Conservation (phyloP, 176 grass and related monocot genomes). For the Carex cristatella region DNA sequence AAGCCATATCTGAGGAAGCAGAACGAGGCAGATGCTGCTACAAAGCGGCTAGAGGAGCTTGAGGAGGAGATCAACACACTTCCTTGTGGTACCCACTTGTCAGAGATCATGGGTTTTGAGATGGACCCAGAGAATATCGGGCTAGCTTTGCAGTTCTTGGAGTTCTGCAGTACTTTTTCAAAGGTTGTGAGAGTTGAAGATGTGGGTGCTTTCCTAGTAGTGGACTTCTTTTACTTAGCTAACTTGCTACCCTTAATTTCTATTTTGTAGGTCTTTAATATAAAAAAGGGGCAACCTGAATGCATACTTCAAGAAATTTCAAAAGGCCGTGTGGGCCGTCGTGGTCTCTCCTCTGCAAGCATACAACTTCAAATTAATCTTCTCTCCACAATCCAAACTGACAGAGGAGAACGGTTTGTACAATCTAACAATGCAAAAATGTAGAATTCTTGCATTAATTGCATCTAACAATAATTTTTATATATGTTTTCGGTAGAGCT, state of each 20-base stretch:
- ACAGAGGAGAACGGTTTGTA: conserved; percentile 47
- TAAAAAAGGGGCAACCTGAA: conserved; percentile 70
- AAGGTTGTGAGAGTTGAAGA: conserved; percentile 39
- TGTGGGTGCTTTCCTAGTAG: neutral
- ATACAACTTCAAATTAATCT: conserved; percentile 67
- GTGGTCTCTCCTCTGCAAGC: conserved; percentile 34
- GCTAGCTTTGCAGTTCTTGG: conserved; percentile 57
- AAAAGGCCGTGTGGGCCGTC: conserved; percentile 41
- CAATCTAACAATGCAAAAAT: conserved; percentile 13
- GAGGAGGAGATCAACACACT: conserved; percentile 20
- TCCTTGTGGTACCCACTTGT: conserved; percentile 42
- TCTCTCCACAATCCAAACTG: conserved; percentile 58
- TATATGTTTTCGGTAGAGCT: conserved; percentile 34
- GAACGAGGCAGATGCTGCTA: neutral
- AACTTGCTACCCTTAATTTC: neutral
- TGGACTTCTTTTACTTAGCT: conserved; percentile 6
- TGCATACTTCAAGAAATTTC: conserved; percentile 66
- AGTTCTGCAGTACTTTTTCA: conserved; percentile 68
- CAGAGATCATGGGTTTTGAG: conserved; percentile 36
- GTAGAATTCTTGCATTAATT: conserved; percentile 1
- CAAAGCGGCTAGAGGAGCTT: conserved; percentile 4
- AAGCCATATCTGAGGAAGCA: conserved; percentile 11
- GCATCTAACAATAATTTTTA: neutral
- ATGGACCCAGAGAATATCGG: conserved; percentile 48
- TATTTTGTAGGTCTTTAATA: conserved; percentile 51